Evolutionary conservation across 768 basidiomycete species (phyloP).

Genomic region (Termitomyces sp.): DNA sequence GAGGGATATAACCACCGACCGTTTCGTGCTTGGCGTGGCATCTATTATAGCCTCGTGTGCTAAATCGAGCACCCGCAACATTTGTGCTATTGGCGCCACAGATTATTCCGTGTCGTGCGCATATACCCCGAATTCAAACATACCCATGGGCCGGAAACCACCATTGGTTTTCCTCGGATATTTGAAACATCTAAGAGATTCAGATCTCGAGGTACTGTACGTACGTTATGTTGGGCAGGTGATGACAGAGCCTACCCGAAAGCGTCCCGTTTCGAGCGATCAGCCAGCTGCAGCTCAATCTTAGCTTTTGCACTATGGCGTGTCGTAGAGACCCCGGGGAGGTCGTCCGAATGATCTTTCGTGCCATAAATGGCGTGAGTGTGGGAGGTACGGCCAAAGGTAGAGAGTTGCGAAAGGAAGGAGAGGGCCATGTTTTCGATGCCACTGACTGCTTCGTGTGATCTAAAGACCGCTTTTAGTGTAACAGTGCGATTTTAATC

Average conservation of each 20-base stretch:
- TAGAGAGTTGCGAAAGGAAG: constrained; percentile 30
- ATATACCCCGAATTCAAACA: constrained; percentile 13
- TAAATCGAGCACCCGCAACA: constrained; percentile 60
- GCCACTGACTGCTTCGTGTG: constrained; percentile 14
- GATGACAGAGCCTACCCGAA: constrained; percentile 18
- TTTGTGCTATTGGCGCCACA: constrained; percentile 43
- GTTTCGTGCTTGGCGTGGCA: constrained; percentile 56
- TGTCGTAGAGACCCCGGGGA: background rate
- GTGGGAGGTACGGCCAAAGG: constrained; percentile 12
- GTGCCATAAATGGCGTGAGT: background rate
- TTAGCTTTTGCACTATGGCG: constrained; percentile 17
- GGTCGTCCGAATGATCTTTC: constrained; percentile 5
- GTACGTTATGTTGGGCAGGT: background rate
- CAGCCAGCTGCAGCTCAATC: constrained; percentile 27
- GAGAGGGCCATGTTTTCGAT: constrained; percentile 31
- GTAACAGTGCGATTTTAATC: no score
- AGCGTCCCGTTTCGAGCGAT: constrained; percentile 22
- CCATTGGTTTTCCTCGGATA: constrained; percentile 32
- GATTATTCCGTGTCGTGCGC: background rate
- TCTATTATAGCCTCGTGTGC: constrained; percentile 62
- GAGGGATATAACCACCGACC: constrained; percentile 27
- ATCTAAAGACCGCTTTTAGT: background rate
- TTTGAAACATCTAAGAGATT: constrained; percentile 18
- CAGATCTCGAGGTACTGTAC: constrained; percentile 4
- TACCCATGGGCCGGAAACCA: constrained; percentile 35